Evolutionary conservation across 306 rosid species (phyloP), one percentile per base, ranked within the genome.

Genomic region (Corylus avellana): DNA sequence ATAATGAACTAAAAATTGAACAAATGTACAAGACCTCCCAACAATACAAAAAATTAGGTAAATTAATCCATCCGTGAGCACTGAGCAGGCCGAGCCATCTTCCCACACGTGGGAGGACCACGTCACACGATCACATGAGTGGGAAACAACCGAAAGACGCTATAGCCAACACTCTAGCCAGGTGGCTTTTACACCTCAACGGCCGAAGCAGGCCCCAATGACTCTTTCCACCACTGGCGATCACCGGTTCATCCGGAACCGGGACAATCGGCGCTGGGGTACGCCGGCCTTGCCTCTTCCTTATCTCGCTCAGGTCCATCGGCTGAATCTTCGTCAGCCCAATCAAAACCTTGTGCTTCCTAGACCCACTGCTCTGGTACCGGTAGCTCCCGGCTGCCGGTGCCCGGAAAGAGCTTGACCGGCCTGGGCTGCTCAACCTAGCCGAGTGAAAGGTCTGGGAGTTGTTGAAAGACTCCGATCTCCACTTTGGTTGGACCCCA

Each of bases 301-400:
- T 77, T n/a, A 88, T 80, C 59, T 88, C 91, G 5, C 71, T 75
- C 48, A 88, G 68, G 49, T 88, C 91, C 81, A 85, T 85, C 72
- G 88, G 76, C 72, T 75, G 87, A 62, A 79, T 54, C 75, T 54
- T 85, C 49, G 76, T 63, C 42, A 85, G 22, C 2, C 91, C 91
- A 18, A 88, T 80, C 75, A 88, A 46, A 27, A 82, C 82, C 82
- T 56, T 75, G 22, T 74, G 87, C 84, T 53, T 82, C 72, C 64
- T 58, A 0, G 79, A 77, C 3, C 56, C 42, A 46, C 73, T 37
- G 56, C 44, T 50, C 48, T 17, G 76, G 55, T 54, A 77, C 20
- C 66, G 82, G 79, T 8, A 55, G 8, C 35, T 77, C 51, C 72
- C 46, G 29, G 78, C 14, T 1, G 32, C 73, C 74, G 79, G 81